A percentile compares a stretch with the other conserved stretches of the same genome.
Evolutionary conservation across 2,329 filamentous ascomycete genomes (phyloP).

Genomic region (Pestalotiopsis sp.): DNA sequence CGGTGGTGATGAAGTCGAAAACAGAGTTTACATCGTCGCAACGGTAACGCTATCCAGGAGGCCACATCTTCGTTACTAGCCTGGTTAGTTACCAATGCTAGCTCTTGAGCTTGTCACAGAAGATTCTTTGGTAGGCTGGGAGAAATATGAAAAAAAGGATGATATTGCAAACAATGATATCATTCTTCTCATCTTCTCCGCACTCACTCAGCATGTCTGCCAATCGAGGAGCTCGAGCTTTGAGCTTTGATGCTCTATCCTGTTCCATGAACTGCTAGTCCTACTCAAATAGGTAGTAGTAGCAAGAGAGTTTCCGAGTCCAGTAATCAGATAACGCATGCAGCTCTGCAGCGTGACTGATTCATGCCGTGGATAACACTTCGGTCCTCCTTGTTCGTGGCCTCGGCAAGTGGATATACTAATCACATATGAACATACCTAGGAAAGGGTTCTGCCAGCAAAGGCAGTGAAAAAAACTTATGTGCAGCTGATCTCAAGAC

Average conservation of each 20-base stretch:
- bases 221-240: neutral
- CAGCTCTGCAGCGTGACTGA: neutral
- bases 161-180: too few relatives aligned
- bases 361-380: neutral
- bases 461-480: neutral
- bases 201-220: neutral
- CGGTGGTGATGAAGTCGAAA: neutral
- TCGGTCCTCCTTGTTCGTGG: neutral
- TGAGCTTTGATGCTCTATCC: neutral
- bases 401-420: neutral
- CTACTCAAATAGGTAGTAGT: neutral
- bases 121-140: conserved; percentile 2
- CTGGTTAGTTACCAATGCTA: neutral
- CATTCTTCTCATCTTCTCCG: neutral
- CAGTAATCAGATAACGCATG: neutral
- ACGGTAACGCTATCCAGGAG: neutral
- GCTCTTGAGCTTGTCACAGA: neutral
- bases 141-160: neutral
- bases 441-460: neutral
- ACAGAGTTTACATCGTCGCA: neutral
- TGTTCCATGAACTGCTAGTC: neutral
- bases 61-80: neutral
- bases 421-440: neutral
- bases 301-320: neutral
- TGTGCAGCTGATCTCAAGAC: neutral